Evolutionary conservation across 495 filamentous ascomycete genomes (phyloP), one percentile per base, ranked within the genome.

Genomic region (Extremus antarcticus): DNA sequence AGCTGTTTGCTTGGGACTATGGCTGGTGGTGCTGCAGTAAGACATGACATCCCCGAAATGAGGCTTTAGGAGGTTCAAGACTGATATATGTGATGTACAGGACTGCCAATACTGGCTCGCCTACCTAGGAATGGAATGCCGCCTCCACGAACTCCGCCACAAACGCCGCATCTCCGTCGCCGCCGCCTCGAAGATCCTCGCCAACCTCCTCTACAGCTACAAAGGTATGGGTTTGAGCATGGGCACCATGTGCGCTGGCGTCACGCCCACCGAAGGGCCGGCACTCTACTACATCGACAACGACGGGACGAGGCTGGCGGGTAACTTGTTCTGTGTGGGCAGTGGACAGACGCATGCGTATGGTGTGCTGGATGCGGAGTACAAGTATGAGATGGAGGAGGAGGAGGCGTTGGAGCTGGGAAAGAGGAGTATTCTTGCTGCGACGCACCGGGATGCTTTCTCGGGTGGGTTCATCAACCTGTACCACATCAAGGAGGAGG

Each of bases 71-170:
- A 4, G 39, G 25, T 3, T 22, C 19, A 15, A 17, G 20, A 39
- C 17, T 51, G 24, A 48, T 25, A 35, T 7, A 35, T 13, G 4
- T 7, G 24, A 38, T 15, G 35, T 46, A n/a, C 53, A 87, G 83
- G 92, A 98, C 75, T 98, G 92, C 74, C 92, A 97, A 82, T 97
- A 95, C 77, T 98, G 92, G 92, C 84, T 98, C 61, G 88, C 87
- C 66, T 98, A 95, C 78, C 78, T 98, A 60, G 92, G 92, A 56
- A 94, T 97, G 84, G 89, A 97, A 76, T 98, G 92, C 74, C 91
- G 92, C 49, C 85, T 98, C 57, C 92, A 97, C 73, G 92, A 98
- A 76, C 91, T 98, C 63, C 88, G 92, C 57, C 92, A 97, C 78
- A 97, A 97, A 76, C 91, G 90, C 68, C 88, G 92, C 63, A 98